These are phyloP conservation scores for Solanum bukasovii DNA, from an alignment of 257 asterid genomes.

Conservation along the genomic window DNA sequence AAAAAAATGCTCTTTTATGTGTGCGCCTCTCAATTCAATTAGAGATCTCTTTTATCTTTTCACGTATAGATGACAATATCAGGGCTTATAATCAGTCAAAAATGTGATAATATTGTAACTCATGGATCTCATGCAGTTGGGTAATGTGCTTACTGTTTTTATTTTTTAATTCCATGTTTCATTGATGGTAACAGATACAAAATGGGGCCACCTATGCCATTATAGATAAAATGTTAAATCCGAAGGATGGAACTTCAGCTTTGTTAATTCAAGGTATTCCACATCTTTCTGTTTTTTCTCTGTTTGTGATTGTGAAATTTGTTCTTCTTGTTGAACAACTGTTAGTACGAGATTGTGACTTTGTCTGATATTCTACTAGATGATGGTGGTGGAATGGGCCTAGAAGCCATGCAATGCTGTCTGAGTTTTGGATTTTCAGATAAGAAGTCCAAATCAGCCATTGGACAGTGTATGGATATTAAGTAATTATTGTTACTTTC, in stretches of 20 bases:
- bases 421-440: conserved; percentile 91
- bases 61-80: background rate
- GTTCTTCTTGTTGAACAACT: background rate
- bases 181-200: conserved; percentile 44
- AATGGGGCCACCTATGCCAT: conserved; percentile 64
- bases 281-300: background rate
- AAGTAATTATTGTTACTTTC: background rate
- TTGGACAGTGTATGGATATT: conserved; percentile 65
- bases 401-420: conserved; percentile 73
- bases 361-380: conserved; percentile 34
- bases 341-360: conserved; percentile 7
- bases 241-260: conserved; percentile 70
- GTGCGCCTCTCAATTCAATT: background rate
- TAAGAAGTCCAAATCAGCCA: conserved; percentile 57
- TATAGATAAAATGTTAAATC: conserved; percentile 54
- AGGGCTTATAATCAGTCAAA: background rate
- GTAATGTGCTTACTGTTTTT: conserved; percentile 11
- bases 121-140: background rate
- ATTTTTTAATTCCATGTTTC: conserved; percentile 9
- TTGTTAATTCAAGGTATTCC: conserved; percentile 69
- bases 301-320: conserved; percentile 3
- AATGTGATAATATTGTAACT: background rate
- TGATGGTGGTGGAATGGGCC: conserved; percentile 95
- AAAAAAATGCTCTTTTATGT: background rate
- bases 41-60: background rate